Percentiles rank a stretch among this genome's conserved stretches.
These are phyloP conservation scores for Ampelocalamus luodianensis DNA, from an alignment of 176 grass and related monocot species.

Conservation along the genomic window DNA sequence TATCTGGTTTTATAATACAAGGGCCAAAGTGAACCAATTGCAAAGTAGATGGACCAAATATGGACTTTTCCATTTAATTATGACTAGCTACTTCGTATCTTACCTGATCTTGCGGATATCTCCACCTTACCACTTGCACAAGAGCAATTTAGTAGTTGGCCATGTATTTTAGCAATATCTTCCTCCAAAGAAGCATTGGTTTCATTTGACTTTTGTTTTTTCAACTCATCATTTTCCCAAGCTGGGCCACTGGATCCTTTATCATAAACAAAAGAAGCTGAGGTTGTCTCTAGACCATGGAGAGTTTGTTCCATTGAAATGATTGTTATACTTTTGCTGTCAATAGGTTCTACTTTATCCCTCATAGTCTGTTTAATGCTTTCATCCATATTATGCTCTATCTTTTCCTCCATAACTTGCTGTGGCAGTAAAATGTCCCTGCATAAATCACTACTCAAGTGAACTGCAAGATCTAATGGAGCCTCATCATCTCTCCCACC, in stretches of 20 bases:
- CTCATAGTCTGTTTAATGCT: not conserved
- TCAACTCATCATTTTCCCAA: constrained; percentile 16
- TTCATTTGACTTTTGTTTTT: constrained; percentile 28
- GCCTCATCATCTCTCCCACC: constrained; percentile 12
- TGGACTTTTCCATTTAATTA: not conserved
- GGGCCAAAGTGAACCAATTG: too few species aligned
- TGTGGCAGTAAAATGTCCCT: constrained; percentile 10
- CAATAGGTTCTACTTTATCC: constrained; percentile 25
- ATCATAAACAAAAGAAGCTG: not conserved
- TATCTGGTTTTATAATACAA: too few species aligned
- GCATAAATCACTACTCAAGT: constrained; percentile 24
- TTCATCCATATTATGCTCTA: constrained; percentile 24
- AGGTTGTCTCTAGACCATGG: constrained; percentile 3
- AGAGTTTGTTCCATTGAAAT: constrained; percentile 28
- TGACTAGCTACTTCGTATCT: constrained; percentile 12
- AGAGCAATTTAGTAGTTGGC: constrained; percentile 13
- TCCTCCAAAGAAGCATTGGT: constrained; percentile 30
- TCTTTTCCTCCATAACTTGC: constrained; percentile 16
- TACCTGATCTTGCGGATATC: constrained; percentile 57
- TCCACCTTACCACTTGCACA: constrained; percentile 33
- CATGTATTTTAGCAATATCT: constrained; percentile 28
- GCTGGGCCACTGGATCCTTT: not conserved
- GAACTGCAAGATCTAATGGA: constrained; percentile 19
- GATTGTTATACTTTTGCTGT: not conserved
- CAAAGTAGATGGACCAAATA: too few species aligned